Base-by-base conservation (phyloP, 2,329 filamentous ascomycete genomes). In the Ambrosiella beaveri region DNA sequence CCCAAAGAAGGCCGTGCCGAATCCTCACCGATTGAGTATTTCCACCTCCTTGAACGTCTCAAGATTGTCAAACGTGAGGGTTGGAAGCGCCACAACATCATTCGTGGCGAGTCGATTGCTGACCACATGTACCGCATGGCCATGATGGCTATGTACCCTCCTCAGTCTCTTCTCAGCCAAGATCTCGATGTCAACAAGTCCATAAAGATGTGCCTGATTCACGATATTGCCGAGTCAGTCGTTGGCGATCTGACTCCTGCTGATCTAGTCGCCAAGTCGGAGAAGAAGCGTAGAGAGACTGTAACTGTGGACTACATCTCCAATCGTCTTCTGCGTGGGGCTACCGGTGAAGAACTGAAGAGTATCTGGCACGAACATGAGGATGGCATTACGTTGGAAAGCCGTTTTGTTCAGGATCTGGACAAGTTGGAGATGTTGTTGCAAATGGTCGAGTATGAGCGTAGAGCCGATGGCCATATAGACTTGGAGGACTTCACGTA, bases 41-140 rank as follows among this genome's bases (percentile, higher is more conserved):
- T 98, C 71, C 93, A 98, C 74, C 77, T 96, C 61, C 80, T 98
- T 62, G 87, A 95, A 71, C 86, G 87, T 55, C 79, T 98, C 59
- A 98, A 98, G 78, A 96, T 90, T 7, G 95, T 86, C 62, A 94
- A 95, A 70, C 85, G 93, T 61, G 93, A 96, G 71, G 93, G 93
- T 63, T 98, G 93, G 93, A 81, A 86, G 59, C 81, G 93, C 45
- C 96, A 96, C 68, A 82, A 82, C 41, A 88, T 98, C 64, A 63
- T 72, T 1, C 71, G 78, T 59, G 86, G 88, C 68, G 93, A 98
- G 71, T 95, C 88, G 1, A 96, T 98, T 67, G 80, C 88, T 57
- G 93, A 98, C 73, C 93, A 98, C 77, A 98, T 98, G 93, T 98
- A 97, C 72, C 89, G 93, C 71, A 98, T 98, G 93, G 88, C 89